Conservation (phyloP, 1,284 basidiomycete genomes). For the Ustilago tritici region DNA sequence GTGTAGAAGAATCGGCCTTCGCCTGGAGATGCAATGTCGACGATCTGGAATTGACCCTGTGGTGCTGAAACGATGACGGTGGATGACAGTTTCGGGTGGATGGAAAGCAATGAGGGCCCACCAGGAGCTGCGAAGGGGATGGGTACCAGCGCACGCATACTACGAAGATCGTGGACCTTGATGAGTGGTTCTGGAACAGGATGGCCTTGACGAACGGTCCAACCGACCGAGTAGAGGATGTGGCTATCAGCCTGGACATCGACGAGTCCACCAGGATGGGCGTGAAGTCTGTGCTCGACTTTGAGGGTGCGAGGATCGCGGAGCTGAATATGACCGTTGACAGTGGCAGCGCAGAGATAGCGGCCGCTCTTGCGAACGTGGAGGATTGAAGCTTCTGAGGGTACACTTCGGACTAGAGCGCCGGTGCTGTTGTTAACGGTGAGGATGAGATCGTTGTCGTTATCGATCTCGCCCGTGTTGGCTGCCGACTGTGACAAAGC, state of each 20-base stretch:
- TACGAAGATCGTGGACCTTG: slow-evolving; percentile 90
- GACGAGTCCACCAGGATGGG: slow-evolving; percentile 68
- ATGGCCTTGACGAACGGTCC: slow-evolving; percentile 76
- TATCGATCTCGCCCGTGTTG: slow-evolving; percentile 44
- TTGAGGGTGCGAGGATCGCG: slow-evolving; percentile 65
- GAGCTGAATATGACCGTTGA: slow-evolving; percentile 65
- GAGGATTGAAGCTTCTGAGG: slow-evolving; percentile 63
- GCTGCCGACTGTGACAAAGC: slow-evolving; percentile 52
- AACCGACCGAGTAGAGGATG: slow-evolving; percentile 66
- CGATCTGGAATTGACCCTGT: slow-evolving; percentile 87
- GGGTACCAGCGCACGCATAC: slow-evolving; percentile 81
- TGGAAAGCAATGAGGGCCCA: slow-evolving; percentile 86
- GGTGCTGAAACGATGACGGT: slow-evolving; percentile 84
- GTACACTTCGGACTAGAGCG: slow-evolving; percentile 52
- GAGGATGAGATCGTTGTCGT: slow-evolving; percentile 57
- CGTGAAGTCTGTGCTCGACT: slow-evolving; percentile 63
- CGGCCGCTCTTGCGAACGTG: slow-evolving; percentile 60
- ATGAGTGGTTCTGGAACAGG: slow-evolving; percentile 91
- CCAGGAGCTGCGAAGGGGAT: slow-evolving; percentile 81
- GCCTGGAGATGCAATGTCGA: slow-evolving; percentile 81
- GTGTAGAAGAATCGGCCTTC: slow-evolving; percentile 79
- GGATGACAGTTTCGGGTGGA: slow-evolving; percentile 83
- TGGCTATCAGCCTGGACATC: slow-evolving; percentile 67
- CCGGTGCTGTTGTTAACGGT: slow-evolving; percentile 63
- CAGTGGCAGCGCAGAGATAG: slow-evolving; percentile 58